Percentiles rank a stretch among this genome's conserved stretches.
phyloP scores from a whole-genome alignment of 2,329 filamentous ascomycete genomes.

The Aurifilum marmelostoma region DNA sequence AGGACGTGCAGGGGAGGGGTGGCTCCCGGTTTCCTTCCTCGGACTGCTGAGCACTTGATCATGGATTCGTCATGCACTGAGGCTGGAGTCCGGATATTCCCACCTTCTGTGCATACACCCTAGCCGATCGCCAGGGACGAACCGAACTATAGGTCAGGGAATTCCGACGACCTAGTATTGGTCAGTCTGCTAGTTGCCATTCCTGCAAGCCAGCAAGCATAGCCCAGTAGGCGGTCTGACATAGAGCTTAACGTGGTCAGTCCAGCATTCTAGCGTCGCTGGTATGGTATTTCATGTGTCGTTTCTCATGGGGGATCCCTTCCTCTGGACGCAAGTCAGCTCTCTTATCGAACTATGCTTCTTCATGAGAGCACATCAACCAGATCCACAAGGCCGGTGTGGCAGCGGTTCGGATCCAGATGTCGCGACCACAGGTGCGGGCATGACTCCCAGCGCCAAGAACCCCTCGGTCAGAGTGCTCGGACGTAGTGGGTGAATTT shows the following conservation, averaged over 20 bases:
- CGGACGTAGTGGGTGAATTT: background rate
- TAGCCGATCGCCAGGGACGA: background rate
- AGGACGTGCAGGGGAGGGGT: background rate
- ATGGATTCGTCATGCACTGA: background rate
- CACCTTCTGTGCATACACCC: background rate
- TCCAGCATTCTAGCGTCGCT: background rate
- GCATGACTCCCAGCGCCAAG: background rate
- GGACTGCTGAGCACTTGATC: background rate
- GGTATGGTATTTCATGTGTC: background rate
- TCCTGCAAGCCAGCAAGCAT: background rate
- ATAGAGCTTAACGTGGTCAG: background rate
- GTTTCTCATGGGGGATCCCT: background rate
- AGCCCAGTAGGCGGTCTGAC: background rate
- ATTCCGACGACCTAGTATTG: background rate
- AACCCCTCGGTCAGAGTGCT: background rate
- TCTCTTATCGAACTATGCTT: background rate
- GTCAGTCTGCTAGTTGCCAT: background rate
- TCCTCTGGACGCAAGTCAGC: background rate
- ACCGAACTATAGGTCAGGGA: background rate
- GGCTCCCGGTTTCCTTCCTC: background rate
- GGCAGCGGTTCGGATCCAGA: no score
- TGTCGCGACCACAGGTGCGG: background rate
- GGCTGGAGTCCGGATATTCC: background rate
- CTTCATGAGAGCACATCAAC: background rate
- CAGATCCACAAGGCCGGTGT: background rate